Base-by-base conservation (phyloP, 768 basidiomycete species). In the Boletellus emodensis region DNA sequence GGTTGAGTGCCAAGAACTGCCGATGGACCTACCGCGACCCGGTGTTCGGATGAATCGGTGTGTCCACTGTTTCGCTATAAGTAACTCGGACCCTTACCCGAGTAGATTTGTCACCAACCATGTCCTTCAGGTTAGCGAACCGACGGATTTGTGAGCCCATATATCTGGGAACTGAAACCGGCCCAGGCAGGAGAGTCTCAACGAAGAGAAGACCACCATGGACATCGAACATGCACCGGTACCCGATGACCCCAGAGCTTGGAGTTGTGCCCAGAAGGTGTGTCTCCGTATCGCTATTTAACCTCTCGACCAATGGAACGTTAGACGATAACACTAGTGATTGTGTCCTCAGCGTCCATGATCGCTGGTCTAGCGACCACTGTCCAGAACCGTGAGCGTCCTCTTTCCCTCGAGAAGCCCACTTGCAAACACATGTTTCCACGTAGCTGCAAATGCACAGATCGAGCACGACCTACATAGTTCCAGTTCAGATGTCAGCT, bases 391-490 rank as follows among this genome's bases (percentile, higher is more conserved):
- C 65, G 64, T 68, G 38, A 54, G 60, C 20, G 24, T 8, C 22
- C 26, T 18, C 14, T 38, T 28, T 39, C 11, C 45, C 41, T 38
- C 3, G 3, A n/a, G 2, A n/a, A n/a, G 24, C 11, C 10, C 13
- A 22, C 36, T 3, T n/a, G 40, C 13, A 28, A 6, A 3, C 22
- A 22, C 6, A 4, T 30, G 5, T 34, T 46, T 12, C 35, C 13
- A 20, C 20, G 14, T 51, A 90, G 87, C 88, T 40, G 82, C 86
- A 5, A 84, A 89, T 17, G 69, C 79, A 26, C 72, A 84, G 48
- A 84, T 89, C 67, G 76, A 84, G 55, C 57, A 62, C 3, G 72
- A 84, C 24, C 71, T 92, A 18, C 77, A 78, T 41, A 82, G 87
- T 3, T 80, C 81, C 1, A 72, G 75, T 45, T 70, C 75, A 8